Base-by-base conservation (phyloP, 2,329 filamentous ascomycete species). In the Decorospora gaudefroyi region DNA sequence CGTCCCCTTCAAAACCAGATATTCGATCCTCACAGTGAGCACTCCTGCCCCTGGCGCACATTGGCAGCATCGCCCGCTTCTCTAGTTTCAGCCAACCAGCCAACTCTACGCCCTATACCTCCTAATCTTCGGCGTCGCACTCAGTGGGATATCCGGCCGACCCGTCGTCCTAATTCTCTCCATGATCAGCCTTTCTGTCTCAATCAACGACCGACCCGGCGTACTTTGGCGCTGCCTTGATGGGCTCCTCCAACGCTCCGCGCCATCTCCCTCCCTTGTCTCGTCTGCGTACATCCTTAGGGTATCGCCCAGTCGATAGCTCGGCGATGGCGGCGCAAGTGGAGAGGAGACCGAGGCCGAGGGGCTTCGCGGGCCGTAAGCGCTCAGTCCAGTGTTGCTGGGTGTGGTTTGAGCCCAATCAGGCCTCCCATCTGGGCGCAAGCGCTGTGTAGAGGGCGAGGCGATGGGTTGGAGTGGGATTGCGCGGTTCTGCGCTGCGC, bases 81-180 rank as follows among this genome's bases (percentile, higher is more conserved):
- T n/a, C n/a, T n/a, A n/a, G n/a, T n/a, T n/a, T n/a, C n/a, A n/a
- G n/a, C n/a, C n/a, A n/a, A n/a, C n/a, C n/a, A n/a, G n/a, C n/a
- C n/a, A n/a, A n/a, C n/a, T n/a, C n/a, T n/a, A n/a, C n/a, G n/a
- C n/a, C n/a, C n/a, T n/a, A n/a, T n/a, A n/a, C 33, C 21, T 27
- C 21, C 6, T 1, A n/a, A 29, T 23, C 30, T 12, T 42, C 13
- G 22, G 17, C 2, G 23, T 23, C 25, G 17, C 39, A 34, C 30
- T 28, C 6, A 41, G 10, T 2, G 38, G 38, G 9, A 41, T 21
- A 4, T 27, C 29, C 9, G 38, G 29, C 15, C 29, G 21, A 13
- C 38, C 38, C 3, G 38, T 33, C n/a, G 7, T 19, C 23, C 10
- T 26, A 9, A 41, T 27, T 11, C 32, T 31, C n/a, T 27, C 36